Evolutionary conservation across 176 grass and related monocot genomes (phyloP), one percentile per base, ranked within the genome.

Genomic region (Triticum turgidum): DNA sequence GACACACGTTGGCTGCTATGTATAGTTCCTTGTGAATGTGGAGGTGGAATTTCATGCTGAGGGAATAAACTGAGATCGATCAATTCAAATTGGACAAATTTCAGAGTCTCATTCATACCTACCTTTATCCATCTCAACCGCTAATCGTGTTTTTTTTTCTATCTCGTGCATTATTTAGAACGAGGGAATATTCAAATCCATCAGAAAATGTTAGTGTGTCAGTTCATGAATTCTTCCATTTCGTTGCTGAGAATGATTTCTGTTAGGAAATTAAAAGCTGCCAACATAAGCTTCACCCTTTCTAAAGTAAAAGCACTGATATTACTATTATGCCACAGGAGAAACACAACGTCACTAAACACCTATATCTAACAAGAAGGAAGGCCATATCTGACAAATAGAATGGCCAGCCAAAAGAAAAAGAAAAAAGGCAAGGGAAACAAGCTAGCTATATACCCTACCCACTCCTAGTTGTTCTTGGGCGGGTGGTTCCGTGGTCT

Each of bases 381-480:
- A 62, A 89, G 35, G 42, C 49, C 83, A 88, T 24, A 76, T 49
- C 39, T 70, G 72, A 87, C 81, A 93, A 79, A 90, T 79, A 86
- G 37, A 51, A 69, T 79, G 68, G 78, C 67, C 76, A 69, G 45
- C 30, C 17, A 59, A 52, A 88, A 64, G 47, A 74, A 66, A 83
- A 33, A 72, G 17, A 70, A 49, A 59, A 65, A 7, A 52, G 14
- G 49, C 52, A 84, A 73, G 51, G 8, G 58, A 65, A 80, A 88
- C 12, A 75, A 27, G 73, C 34, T 88, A 74, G 82, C 77, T 33
- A 52, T 33, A 52, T 87, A 80, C 45, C 65, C 86, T 86, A 84
- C 54, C 70, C 77, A 84, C 76, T 63, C 74, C 75, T 92, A 95
- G 85, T 98, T 98, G 89, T 98, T 94, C 87, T 89, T 95, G 77